Conservation (phyloP, 1,139 yeast genomes). For the Magnusiomyces fungicola region DNA sequence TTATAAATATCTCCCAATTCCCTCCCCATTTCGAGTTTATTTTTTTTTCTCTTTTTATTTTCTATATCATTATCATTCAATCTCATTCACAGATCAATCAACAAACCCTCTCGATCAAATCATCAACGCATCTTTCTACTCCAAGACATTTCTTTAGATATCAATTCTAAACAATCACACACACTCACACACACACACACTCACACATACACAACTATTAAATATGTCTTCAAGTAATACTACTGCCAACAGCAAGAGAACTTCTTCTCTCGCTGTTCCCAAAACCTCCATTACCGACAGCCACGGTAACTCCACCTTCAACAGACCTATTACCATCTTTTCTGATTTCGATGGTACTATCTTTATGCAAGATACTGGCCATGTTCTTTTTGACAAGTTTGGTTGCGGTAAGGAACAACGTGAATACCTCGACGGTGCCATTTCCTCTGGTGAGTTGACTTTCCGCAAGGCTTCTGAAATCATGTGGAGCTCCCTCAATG, state of each 20-base stretch:
- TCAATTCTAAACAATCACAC: neutral
- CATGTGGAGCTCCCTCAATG: conserved; percentile 40
- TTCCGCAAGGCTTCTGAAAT: conserved; percentile 39
- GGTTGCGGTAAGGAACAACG: conserved; percentile 39
- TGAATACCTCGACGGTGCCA: conserved; percentile 33
- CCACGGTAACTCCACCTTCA: conserved; percentile 14
- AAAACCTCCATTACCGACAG: conserved; percentile 10
- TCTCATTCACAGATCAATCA: too few species aligned
- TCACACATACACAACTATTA: neutral
- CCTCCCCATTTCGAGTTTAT: too few species aligned
- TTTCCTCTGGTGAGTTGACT: conserved; percentile 31
- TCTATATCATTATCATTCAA: too few species aligned
- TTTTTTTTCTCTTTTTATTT: too few species aligned
- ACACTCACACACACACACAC: neutral
- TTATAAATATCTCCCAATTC: too few species aligned
- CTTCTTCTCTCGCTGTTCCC: conserved; percentile 5
- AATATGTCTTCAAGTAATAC: neutral
- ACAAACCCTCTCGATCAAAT: too few species aligned
- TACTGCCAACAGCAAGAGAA: neutral
- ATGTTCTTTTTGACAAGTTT: conserved; percentile 37
- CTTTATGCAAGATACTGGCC: conserved; percentile 41
- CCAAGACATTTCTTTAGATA: too few species aligned
- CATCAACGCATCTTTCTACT: too few species aligned
- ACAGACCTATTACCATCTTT: conserved; percentile 32
- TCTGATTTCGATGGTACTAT: conserved; percentile 41